A percentile compares a stretch with the other conserved stretches of the same genome.
Evolutionary conservation across 2,329 filamentous ascomycete genomes (phyloP).

Genomic region (Celoporthe dispersa): DNA sequence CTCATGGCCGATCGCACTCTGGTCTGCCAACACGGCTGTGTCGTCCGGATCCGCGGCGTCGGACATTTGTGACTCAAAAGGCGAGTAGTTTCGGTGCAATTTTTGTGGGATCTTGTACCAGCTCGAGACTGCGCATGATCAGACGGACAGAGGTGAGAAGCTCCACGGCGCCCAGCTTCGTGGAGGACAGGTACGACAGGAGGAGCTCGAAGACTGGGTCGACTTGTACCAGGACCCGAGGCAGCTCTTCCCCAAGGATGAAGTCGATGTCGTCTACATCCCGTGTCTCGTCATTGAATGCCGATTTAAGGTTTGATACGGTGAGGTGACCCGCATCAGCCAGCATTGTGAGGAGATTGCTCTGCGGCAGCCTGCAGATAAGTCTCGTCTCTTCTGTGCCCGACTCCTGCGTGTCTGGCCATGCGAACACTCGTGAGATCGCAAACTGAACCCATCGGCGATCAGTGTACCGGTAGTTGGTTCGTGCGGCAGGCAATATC

Average conservation of each 20-base stretch:
- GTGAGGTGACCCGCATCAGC: slow-evolving; percentile 65
- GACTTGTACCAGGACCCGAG: slow-evolving; percentile 64
- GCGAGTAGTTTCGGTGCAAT: slow-evolving; percentile 31
- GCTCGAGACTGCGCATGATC: slow-evolving; percentile 71
- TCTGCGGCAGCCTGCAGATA: slow-evolving; percentile 52
- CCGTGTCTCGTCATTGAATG: slow-evolving; percentile 55
- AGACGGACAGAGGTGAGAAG: slow-evolving; percentile 68
- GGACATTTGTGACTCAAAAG: slow-evolving; percentile 29
- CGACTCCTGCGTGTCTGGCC: slow-evolving; percentile 51
- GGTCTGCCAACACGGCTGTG: slow-evolving; percentile 35
- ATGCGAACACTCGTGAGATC: slow-evolving; percentile 65
- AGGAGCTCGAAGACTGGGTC: slow-evolving; percentile 72
- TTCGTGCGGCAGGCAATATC: slow-evolving; percentile 51
- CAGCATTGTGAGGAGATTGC: slow-evolving; percentile 62
- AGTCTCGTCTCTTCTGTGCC: slow-evolving; percentile 47
- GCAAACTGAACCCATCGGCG: slow-evolving; percentile 68
- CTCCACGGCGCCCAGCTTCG: slow-evolving; percentile 68
- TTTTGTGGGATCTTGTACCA: slow-evolving; percentile 51
- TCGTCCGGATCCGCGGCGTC: slow-evolving; percentile 38
- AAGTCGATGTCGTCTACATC: slow-evolving; percentile 49
- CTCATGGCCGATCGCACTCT: slow-evolving; percentile 52
- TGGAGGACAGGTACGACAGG: slow-evolving; percentile 66
- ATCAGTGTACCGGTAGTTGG: slow-evolving; percentile 60
- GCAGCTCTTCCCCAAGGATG: slow-evolving; percentile 63
- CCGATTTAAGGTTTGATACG: slow-evolving; percentile 60